Conservation (phyloP, 2,329 filamentous ascomycete species). For the Sarocladium kiliense region DNA sequence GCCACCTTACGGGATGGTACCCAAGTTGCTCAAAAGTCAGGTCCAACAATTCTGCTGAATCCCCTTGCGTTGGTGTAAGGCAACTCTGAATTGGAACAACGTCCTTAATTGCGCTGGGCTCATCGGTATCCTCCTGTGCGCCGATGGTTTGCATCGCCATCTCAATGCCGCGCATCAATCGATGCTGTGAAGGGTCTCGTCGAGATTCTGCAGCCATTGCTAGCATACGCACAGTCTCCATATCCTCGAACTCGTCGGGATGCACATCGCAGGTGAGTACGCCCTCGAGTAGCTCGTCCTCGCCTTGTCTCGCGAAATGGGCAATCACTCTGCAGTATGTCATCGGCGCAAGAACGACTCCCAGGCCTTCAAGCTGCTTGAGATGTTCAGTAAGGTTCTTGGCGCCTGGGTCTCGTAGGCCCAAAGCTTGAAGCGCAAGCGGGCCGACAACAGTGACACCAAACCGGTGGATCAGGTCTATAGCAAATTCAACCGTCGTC, state of each 20-base stretch:
- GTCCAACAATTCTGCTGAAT: conserved; percentile 20
- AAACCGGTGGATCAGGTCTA: conserved; percentile 64
- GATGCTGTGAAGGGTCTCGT: conserved; percentile 13
- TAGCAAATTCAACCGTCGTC: conserved; percentile 66
- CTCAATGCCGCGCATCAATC: conserved; percentile 8
- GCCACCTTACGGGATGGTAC: conserved; percentile 19
- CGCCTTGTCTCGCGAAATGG: conserved; percentile 54
- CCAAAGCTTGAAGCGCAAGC: conserved; percentile 71
- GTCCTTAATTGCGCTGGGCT: not conserved
- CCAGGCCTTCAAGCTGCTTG: conserved; percentile 52
- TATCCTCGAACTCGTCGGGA: conserved; percentile 47
- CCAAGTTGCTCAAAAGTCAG: conserved; percentile 22
- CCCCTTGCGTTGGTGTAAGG: conserved; percentile 16
- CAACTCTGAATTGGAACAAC: not conserved
- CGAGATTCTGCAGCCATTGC: not conserved
- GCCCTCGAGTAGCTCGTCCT: conserved; percentile 42
- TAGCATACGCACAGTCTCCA: conserved; percentile 23
- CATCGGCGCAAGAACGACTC: conserved; percentile 57
- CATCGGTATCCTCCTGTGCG: conserved; percentile 4
- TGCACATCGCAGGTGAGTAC: conserved; percentile 47
- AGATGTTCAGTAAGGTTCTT: conserved; percentile 55
- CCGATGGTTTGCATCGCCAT: not conserved
- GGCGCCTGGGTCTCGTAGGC: conserved; percentile 54
- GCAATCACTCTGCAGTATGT: conserved; percentile 62
- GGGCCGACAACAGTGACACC: conserved; percentile 70